phyloP scores from a whole-genome alignment of 805 yeast species.

The Kazachstania taianensis region DNA sequence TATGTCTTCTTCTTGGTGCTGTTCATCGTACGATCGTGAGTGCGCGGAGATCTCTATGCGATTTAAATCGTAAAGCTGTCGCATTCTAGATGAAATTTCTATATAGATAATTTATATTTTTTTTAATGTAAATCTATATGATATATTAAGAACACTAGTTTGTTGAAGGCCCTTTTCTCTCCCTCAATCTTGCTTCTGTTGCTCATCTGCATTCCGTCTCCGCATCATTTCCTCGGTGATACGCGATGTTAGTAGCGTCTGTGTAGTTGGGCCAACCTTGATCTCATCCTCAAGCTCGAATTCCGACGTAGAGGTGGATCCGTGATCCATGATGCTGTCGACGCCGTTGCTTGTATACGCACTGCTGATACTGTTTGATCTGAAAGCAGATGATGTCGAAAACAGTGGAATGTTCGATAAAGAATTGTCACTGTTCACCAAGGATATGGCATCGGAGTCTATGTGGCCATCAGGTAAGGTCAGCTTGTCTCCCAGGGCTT shows the following conservation, averaged over 20 bases:
- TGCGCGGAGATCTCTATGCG: too few species aligned
- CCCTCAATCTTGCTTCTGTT: background rate
- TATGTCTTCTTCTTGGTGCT: constrained; percentile 8
- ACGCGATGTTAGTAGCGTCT: constrained; percentile 1
- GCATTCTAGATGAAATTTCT: too few species aligned
- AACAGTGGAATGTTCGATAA: constrained; percentile 33
- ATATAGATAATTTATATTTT: too few species aligned
- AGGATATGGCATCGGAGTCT: constrained; percentile 38
- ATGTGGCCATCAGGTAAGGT: background rate
- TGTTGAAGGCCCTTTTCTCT: background rate
- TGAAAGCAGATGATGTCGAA: constrained; percentile 17
- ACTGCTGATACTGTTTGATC: constrained; percentile 6
- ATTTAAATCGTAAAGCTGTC: too few species aligned
- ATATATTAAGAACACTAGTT: too few species aligned
- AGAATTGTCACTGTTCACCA: constrained; percentile 29
- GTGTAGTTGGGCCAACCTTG: too few species aligned
- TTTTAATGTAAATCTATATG: too few species aligned
- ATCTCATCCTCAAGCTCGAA: constrained; percentile 13
- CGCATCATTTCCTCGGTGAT: constrained; percentile 3
- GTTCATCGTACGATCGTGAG: background rate
- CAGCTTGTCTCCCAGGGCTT: too few species aligned
- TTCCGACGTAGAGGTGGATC: constrained; percentile 19
- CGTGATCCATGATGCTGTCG: too few species aligned
- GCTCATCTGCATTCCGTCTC: background rate
- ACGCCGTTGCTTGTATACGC: background rate